Evolutionary conservation across 306 rosid genomes (phyloP), one percentile per base, ranked within the genome.

Genomic region (Mimosa bimucronata): DNA sequence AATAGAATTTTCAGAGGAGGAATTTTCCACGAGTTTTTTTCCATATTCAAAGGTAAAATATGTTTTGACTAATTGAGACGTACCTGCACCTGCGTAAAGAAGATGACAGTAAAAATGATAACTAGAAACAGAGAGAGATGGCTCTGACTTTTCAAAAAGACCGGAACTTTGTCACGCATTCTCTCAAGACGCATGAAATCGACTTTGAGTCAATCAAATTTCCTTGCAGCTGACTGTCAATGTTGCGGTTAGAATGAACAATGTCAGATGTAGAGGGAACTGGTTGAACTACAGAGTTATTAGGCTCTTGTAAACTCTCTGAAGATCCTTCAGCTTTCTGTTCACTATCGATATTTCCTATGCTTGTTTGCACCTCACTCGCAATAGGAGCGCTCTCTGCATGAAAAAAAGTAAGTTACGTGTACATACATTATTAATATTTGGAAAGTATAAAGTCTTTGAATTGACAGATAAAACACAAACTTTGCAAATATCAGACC

Each of bases 81-180:
- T n/a, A n/a, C n/a, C n/a, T n/a, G n/a, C n/a, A n/a, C n/a, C n/a
- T n/a, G n/a, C n/a, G n/a, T n/a, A n/a, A n/a, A n/a, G n/a, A n/a
- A n/a, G n/a, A n/a, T n/a, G n/a, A n/a, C n/a, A n/a, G n/a, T n/a
- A n/a, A n/a, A n/a, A n/a, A n/a, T n/a, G n/a, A n/a, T n/a, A n/a
- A 86, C 84, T 29, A 90, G 86, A 66, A 89, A 82, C 44, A 89
- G 66, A 6, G 93, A 82, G 74, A 90, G 90, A 85, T 90, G 86
- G 85, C 88, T 88, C 68, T 86, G 97, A 88, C 83, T 95, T 79
- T 77, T 86, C 88, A 95, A 86, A 62, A 77, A 29, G 88, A 81
- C 74, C 89, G 75, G 9, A 88, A 71, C 85, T 85, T 91, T 75
- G 74, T 69, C 55, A 76, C 44, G 18, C 79, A 82, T 46, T 87